Base-by-base conservation (phyloP, 805 yeast species). In the Wilhelminamyces savonicus region DNA sequence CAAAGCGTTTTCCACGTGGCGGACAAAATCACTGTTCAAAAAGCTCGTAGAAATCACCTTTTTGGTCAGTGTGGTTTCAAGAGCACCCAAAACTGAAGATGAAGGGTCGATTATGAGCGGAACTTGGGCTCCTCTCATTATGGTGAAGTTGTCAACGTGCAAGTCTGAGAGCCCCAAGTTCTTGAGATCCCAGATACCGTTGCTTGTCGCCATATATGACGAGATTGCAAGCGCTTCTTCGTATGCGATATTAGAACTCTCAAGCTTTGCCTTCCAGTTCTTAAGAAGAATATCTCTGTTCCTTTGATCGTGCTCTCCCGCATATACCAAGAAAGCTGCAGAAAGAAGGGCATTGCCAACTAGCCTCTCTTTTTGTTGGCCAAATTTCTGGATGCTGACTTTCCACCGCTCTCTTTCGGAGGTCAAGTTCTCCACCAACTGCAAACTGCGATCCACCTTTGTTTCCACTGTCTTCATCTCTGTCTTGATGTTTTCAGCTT, bases 391-490 rank as follows among this genome's bases (percentile, higher is more conserved):
- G n/a, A 77, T 68, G 23, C 76, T 73, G 1, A 39, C 45, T n/a
- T 69, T 55, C 97, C 97, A 88, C 46, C 97, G 67, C 4, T 60
- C 52, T 39, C 82, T 70, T 50, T 88, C 97, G 1, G 54, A 52
- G 0, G 79, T 69, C 37, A 88, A 62, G 40, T 74, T 76, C 4
- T 74, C 78, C 18, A 88, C 57, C 23, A 90, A 60, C 9, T 60
- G 48, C 34, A 71, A 54, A 34, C 95, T 81, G 24, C 94, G 62
- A 1, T 49, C 54, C 2, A 85, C 81, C 35, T 76, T 82, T 2
- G 28, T 30, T 35, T 76, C 74, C 7, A 86, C 90, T 2, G 46
- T 41, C 3, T 51, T 50, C 80, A 88, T 81, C 45, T 85, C 90
- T 1, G 61, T 43, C 50, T 83, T 88, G 24, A 87, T 76, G 19